Evolutionary conservation across 2,329 filamentous ascomycete species (phyloP).

Genomic region (Aspergillus cejpii): DNA sequence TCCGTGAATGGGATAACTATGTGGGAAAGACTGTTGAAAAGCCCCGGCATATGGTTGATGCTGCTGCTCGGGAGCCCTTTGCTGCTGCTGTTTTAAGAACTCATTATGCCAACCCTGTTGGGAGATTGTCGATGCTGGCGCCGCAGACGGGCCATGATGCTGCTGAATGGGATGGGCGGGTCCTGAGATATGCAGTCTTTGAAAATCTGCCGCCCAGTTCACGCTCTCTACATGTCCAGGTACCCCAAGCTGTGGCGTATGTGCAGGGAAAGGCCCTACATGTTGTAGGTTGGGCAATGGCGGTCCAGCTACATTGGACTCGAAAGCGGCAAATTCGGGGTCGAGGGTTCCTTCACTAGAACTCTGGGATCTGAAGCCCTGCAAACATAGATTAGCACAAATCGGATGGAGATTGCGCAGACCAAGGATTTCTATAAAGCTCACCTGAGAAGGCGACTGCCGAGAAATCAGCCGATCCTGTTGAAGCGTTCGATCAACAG

Average conservation of each 20-base stretch:
- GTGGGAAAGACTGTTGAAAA: slow-evolving; percentile 28
- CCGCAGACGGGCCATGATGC: slow-evolving; percentile 41
- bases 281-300: slow-evolving; percentile 36
- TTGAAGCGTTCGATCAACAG: slow-evolving; percentile 63
- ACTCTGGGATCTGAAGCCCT: slow-evolving; percentile 59
- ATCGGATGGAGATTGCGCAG: background rate
- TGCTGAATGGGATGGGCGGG: slow-evolving; percentile 42
- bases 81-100: slow-evolving; percentile 44
- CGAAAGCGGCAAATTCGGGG: slow-evolving; percentile 64
- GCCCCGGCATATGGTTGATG: slow-evolving; percentile 16
- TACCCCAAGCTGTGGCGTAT: slow-evolving; percentile 21
- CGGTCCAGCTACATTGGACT: slow-evolving; percentile 36
- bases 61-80: slow-evolving; percentile 23
- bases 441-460: slow-evolving; percentile 51
- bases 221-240: slow-evolving; percentile 19
- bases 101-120: slow-evolving; percentile 55
- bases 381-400: slow-evolving; percentile 5
- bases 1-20: slow-evolving; percentile 22
- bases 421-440: slow-evolving; percentile 12
- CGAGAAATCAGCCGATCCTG: slow-evolving; percentile 60
- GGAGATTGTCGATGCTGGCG: slow-evolving; percentile 24
- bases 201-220: slow-evolving; percentile 45
- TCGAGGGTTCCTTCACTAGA: slow-evolving; percentile 53
- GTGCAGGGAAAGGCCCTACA: slow-evolving; percentile 24
- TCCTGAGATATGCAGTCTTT: slow-evolving; percentile 39